Evolutionary conservation across 192 early-diverging fungal genomes (phyloP).

Genomic region (Irineochytrium annulatum): DNA sequence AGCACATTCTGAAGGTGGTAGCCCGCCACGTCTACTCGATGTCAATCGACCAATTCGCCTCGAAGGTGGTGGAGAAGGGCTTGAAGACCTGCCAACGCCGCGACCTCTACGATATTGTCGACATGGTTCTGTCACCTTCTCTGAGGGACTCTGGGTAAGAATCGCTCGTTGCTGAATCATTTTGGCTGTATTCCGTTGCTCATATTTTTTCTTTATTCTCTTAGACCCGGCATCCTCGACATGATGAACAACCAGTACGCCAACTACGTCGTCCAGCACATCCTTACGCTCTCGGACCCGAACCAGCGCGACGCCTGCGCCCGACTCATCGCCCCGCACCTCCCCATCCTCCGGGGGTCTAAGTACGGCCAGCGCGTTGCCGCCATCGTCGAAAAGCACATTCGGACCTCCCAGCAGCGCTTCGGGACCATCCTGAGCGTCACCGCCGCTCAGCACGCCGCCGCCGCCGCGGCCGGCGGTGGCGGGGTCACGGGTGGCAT

Average conservation of each 20-base stretch:
- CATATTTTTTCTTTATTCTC: slow-evolving; percentile 11
- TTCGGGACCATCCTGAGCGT: slow-evolving; percentile 15
- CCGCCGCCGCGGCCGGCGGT: too few species aligned
- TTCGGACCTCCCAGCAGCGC: slow-evolving; percentile 25
- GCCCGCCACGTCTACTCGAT: slow-evolving; percentile 42
- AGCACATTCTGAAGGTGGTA: slow-evolving; percentile 45
- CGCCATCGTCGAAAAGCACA: slow-evolving; percentile 49
- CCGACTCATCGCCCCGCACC: slow-evolving; percentile 61
- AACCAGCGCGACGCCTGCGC: slow-evolving; percentile 55
- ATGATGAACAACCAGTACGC: slow-evolving; percentile 77
- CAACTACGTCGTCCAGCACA: slow-evolving; percentile 76
- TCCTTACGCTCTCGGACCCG: slow-evolving; percentile 54
- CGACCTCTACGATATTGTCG: slow-evolving; percentile 44
- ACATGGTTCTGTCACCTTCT: slow-evolving; percentile 31
- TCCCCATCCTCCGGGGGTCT: slow-evolving; percentile 59
- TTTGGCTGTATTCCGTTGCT: slow-evolving; percentile 18
- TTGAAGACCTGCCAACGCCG: slow-evolving; percentile 43
- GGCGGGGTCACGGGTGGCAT: too few species aligned
- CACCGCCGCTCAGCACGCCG: neutral
- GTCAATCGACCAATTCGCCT: slow-evolving; percentile 70
- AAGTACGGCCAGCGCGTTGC: slow-evolving; percentile 70
- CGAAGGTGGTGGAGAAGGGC: slow-evolving; percentile 73
- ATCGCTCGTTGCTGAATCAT: neutral
- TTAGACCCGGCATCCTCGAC: slow-evolving; percentile 53
- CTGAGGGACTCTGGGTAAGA: slow-evolving; percentile 26